Evolutionary conservation across 768 basidiomycete genomes (phyloP).

Genomic region (Hygrocybe punicea): DNA sequence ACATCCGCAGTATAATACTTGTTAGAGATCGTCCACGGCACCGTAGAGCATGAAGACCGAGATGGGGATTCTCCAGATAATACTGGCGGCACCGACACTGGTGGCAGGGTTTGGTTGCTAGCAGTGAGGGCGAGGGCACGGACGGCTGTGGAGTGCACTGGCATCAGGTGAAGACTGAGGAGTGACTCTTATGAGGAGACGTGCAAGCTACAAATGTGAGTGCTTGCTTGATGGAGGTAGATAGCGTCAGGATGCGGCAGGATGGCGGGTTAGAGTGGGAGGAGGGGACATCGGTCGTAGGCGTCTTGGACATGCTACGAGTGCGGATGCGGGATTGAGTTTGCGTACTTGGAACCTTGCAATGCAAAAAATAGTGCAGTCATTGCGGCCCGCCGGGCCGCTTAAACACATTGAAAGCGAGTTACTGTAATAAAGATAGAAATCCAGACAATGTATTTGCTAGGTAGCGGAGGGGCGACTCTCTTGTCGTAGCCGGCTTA

Average conservation of each 20-base stretch:
- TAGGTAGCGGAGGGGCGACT: too few relatives aligned
- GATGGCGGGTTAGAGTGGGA: slow-evolving; percentile 16
- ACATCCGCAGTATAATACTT: slow-evolving; percentile 80
- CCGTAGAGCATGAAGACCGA: slow-evolving; percentile 16
- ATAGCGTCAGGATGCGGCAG: slow-evolving; percentile 36
- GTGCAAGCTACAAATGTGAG: slow-evolving; percentile 30
- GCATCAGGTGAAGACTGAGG: slow-evolving; percentile 4
- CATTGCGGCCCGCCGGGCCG: too few relatives aligned
- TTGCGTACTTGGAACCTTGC: too few relatives aligned
- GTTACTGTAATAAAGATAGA: too few relatives aligned
- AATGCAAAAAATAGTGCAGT: too few relatives aligned
- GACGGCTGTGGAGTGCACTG: slow-evolving; percentile 6
- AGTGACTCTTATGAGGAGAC: slow-evolving; percentile 13
- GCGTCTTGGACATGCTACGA: not conserved
- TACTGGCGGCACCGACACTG: not conserved
- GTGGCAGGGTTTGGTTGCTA: slow-evolving; percentile 3
- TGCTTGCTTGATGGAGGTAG: slow-evolving; percentile 28
- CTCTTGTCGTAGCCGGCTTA: too few relatives aligned
- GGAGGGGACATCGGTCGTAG: slow-evolving; percentile 13
- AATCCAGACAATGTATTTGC: too few relatives aligned
- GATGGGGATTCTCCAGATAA: not conserved
- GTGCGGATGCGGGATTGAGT: too few relatives aligned
- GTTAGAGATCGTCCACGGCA: slow-evolving; percentile 77
- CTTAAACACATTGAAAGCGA: too few relatives aligned
- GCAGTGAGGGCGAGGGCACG: slow-evolving; percentile 7